phyloP scores from a whole-genome alignment of 2,329 filamentous ascomycete species.

The Trichoderma lentiforme region DNA sequence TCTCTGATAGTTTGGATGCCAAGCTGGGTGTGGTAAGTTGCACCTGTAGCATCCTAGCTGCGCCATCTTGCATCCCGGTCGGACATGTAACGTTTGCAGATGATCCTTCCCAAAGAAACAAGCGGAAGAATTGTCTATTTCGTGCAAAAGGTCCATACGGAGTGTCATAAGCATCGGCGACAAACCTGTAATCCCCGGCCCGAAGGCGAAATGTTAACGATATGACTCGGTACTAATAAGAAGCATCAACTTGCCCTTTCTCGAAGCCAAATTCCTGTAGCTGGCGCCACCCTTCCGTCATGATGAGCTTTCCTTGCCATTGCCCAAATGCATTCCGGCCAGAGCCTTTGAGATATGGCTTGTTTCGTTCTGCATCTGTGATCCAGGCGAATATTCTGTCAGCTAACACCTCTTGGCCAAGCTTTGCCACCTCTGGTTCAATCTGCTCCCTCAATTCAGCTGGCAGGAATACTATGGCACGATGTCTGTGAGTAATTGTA shows the following conservation, averaged over 20 bases:
- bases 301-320: not conserved
- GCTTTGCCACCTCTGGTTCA: conserved; percentile 42
- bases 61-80: conserved; percentile 66
- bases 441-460: conserved; percentile 36
- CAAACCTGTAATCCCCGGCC: conserved; percentile 37
- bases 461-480: conserved; percentile 47
- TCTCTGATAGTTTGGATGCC: conserved; percentile 15
- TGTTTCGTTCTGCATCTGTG: not conserved
- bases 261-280: conserved; percentile 46
- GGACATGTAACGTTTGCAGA: conserved; percentile 62
- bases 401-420: conserved; percentile 55
- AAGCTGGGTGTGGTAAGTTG: conserved; percentile 39
- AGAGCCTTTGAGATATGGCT: not conserved
- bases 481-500: not conserved
- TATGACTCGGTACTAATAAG: too few species aligned
- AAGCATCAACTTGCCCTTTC: conserved; percentile 42
- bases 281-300: conserved; percentile 31
- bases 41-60: conserved; percentile 47
- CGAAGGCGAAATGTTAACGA: not conserved
- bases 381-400: not conserved
- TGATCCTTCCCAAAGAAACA: conserved; percentile 58
- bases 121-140: conserved; percentile 52
- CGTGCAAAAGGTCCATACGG: conserved; percentile 49
- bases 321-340: not conserved
- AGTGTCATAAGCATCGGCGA: conserved; percentile 58